phyloP scores from a whole-genome alignment of 2,329 filamentous ascomycete genomes.

The Ophiostoma angusticollis region DNA sequence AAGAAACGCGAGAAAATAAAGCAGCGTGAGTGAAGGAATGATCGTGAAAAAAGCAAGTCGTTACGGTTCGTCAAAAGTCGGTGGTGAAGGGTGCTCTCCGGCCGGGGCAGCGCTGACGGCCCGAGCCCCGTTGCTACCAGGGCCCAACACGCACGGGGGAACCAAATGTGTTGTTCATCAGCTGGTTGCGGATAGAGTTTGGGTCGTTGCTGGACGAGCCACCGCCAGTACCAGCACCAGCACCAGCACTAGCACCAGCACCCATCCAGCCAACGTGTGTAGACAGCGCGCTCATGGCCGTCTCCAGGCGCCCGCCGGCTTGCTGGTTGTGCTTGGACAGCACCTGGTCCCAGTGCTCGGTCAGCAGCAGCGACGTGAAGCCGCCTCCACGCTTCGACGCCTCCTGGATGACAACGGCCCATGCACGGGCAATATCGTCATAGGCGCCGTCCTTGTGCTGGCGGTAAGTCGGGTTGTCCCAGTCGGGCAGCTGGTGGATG shows the following conservation, averaged over 20 bases:
- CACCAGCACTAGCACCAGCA: too few relatives aligned
- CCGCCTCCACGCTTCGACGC: constrained; percentile 83
- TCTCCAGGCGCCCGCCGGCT: constrained; percentile 67
- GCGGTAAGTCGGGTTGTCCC: constrained; percentile 78
- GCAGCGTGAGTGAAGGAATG: background rate
- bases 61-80: constrained; percentile 10
- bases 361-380: constrained; percentile 59
- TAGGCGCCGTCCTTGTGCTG: constrained; percentile 92
- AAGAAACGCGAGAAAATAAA: background rate
- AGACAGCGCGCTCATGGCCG: constrained; percentile 66
- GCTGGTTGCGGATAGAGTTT: constrained; percentile 48
- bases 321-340: constrained; percentile 78
- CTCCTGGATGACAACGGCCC: constrained; percentile 83
- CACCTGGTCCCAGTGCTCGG: constrained; percentile 84
- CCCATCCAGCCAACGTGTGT: constrained; percentile 69
- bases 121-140: constrained; percentile 29
- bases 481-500: constrained; percentile 79
- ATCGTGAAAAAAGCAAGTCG: constrained; percentile 4
- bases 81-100: background rate
- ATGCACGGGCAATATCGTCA: constrained; percentile 88
- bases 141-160: constrained; percentile 50
- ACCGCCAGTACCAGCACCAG: constrained; percentile 45
- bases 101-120: background rate
- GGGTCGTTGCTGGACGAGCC: constrained; percentile 44
- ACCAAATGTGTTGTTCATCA: constrained; percentile 47